These are phyloP conservation scores for Tolypocladium capitatum DNA, from an alignment of 2,329 filamentous ascomycete genomes.

Conservation along the genomic window DNA sequence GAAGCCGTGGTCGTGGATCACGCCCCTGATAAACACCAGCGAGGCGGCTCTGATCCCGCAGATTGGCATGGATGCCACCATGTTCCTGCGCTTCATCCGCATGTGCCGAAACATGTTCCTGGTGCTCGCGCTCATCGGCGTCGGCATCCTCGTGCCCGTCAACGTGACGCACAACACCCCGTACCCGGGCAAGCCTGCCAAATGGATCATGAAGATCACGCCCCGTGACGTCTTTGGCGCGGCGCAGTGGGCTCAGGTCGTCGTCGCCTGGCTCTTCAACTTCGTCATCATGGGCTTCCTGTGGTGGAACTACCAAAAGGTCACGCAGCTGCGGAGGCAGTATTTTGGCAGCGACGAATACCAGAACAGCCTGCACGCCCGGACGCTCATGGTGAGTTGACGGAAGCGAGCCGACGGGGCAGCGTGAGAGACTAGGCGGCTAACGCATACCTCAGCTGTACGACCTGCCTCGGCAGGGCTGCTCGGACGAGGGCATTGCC, in stretches of 20 bases:
- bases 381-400: conserved; percentile 47
- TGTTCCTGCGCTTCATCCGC: conserved; percentile 76
- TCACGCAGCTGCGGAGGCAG: conserved; percentile 55
- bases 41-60: conserved; percentile 68
- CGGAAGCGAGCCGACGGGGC: neutral
- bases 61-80: conserved; percentile 78
- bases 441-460: conserved; percentile 47
- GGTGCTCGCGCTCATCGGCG: conserved; percentile 56
- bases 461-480: conserved; percentile 64
- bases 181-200: conserved; percentile 7
- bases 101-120: conserved; percentile 92
- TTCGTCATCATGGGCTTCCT: conserved; percentile 66
- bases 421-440: neutral
- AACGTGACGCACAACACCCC: conserved; percentile 42
- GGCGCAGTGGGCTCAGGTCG: conserved; percentile 45
- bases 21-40: conserved; percentile 61
- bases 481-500: conserved; percentile 77
- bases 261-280: conserved; percentile 54
- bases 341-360: conserved; percentile 85
- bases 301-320: conserved; percentile 77
- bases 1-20: conserved; percentile 78
- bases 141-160: conserved; percentile 67
- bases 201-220: conserved; percentile 47
- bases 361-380: conserved; percentile 71
- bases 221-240: conserved; percentile 39